Evolutionary conservation across 257 asterid genomes (phyloP).

Genomic region (Agastache rugosa): DNA sequence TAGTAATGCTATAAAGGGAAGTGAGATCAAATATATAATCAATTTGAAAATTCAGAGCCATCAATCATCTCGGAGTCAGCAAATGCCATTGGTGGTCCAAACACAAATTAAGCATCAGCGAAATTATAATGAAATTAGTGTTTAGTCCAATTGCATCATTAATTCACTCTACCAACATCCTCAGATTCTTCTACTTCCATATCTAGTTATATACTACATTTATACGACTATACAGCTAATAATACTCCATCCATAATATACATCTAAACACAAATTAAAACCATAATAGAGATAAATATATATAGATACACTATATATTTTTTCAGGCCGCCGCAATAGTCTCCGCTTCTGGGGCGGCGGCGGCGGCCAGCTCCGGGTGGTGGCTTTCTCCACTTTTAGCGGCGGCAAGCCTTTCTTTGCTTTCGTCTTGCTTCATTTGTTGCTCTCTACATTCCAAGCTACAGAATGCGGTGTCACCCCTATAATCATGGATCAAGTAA

Average conservation of each 20-base stretch:
- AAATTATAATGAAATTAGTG: background rate
- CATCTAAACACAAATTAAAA: conserved; percentile 1
- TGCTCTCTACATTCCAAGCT: conserved; percentile 53
- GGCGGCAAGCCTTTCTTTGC: conserved; percentile 37
- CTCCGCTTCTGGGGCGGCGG: conserved; percentile 28
- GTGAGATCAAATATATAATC: background rate
- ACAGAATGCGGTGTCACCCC: conserved; percentile 54
- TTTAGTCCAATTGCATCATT: background rate
- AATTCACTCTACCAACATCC: background rate
- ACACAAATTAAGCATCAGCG: background rate
- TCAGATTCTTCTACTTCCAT: background rate
- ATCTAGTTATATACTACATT: background rate
- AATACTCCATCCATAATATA: conserved; percentile 12
- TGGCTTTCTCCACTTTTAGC: conserved; percentile 30
- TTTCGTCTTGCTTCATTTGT: conserved; percentile 47
- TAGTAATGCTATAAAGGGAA: background rate
- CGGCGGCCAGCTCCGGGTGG: conserved; percentile 29
- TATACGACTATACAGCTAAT: background rate
- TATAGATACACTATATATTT: background rate
- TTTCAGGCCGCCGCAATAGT: conserved; percentile 38
- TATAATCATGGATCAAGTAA: conserved; percentile 19
- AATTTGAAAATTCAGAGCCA: background rate
- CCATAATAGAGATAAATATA: background rate
- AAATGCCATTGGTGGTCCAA: background rate
- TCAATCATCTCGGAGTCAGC: background rate